Base-by-base conservation (phyloP, 2,329 filamentous ascomycete species). In the Monosporascus cannonballus region DNA sequence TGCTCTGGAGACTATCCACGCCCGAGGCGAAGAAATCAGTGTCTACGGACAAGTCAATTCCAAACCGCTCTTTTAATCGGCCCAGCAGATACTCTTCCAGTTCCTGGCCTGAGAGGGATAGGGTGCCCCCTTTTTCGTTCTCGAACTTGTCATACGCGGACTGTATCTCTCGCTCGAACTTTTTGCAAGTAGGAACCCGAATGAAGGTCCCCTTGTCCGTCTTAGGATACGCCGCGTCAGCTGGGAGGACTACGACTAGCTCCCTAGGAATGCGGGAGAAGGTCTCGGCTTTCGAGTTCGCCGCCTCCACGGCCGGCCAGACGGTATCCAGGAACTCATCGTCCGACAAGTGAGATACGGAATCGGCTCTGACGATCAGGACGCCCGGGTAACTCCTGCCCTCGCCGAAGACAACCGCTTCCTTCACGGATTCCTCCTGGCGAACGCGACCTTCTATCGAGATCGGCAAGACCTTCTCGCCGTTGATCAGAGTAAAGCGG, bases 191-290 rank as follows among this genome's bases (percentile, higher is more conserved):
- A 18, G 73, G 72, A 4, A 74, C 74, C 3, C 80, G 73, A 48
- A 83, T 81, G 51, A 79, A 73, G 0, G 77, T 83, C 3, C 77
- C 77, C 61, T 84, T 83, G 54, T 83, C 80, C 1, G 80, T 83
- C 39, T 64, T 66, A 1, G 78, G 72, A 56, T 79, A 83, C 3
- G 64, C 56, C 4, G 70, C 72, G 1, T 73, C 74, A 0, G 69
- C 56, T 0, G 73, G 69, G 3, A 82, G 65, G 3, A 83, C 61
- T 0, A 76, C 62, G 0, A 85, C 68, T 61, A 85, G 73, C 3
- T 83, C 79, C 17, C 66, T 72, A 0, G 75, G 76, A 2, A 85
- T 74, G 15, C 74, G 73, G 0, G 76, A 76, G 57, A 81, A 86
- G 0, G 73, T 75, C 55, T 75, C 79, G 20, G 72, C 74, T 14